Evolutionary conservation across 768 basidiomycete species (phyloP).

Genomic region (Agrocybe chaxingu): DNA sequence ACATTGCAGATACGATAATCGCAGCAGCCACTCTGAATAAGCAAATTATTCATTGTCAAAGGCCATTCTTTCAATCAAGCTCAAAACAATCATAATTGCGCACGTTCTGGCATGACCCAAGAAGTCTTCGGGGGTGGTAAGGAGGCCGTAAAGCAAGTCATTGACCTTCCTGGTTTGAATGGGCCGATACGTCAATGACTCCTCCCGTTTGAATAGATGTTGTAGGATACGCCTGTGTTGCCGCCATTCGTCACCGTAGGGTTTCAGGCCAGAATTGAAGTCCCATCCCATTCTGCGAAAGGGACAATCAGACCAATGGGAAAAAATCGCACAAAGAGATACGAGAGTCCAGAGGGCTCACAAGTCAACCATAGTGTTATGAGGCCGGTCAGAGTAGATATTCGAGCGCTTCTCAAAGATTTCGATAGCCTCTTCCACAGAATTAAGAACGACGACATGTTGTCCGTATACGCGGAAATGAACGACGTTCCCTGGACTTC

Average conservation of each 20-base stretch:
- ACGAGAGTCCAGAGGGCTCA: constrained; percentile 2
- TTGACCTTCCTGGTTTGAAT: constrained; percentile 18
- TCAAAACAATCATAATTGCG: background rate
- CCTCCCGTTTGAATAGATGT: constrained; percentile 18
- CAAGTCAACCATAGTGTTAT: constrained; percentile 16
- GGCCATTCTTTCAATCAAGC: background rate
- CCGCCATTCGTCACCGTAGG: constrained; percentile 26
- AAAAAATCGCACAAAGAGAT: background rate
- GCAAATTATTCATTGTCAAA: background rate
- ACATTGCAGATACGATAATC: constrained; percentile 3
- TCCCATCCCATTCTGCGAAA: constrained; percentile 26
- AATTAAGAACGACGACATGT: constrained; percentile 19
- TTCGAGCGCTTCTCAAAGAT: constrained; percentile 19
- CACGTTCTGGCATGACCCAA: constrained; percentile 5
- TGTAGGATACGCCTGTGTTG: constrained; percentile 23
- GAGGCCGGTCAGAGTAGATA: constrained; percentile 21
- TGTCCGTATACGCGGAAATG: constrained; percentile 14
- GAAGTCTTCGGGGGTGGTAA: constrained; percentile 2
- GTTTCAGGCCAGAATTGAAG: constrained; percentile 22
- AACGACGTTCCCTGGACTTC: constrained; percentile 15
- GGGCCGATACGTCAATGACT: constrained; percentile 15
- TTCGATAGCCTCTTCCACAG: constrained; percentile 13
- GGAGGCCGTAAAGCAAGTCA: constrained; percentile 4
- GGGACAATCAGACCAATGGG: background rate
- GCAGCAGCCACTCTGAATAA: background rate